Base-by-base conservation (phyloP, 805 yeast species). In the Tetrapisispora nanseiensis region DNA sequence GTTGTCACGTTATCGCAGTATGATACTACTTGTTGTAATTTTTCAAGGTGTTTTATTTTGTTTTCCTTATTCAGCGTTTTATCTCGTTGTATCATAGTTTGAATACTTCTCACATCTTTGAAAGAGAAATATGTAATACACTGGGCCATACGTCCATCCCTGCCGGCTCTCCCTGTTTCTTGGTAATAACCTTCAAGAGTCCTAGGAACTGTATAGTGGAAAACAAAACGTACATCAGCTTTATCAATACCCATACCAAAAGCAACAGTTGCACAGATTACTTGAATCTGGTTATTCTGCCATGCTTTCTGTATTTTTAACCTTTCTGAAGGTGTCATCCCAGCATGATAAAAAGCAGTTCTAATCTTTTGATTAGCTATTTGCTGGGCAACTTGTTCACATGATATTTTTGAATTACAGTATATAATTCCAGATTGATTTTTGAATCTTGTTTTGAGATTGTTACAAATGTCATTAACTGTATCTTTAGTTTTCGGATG, bases 221-320 rank as follows among this genome's bases (percentile, higher is more conserved):
- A 78, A 3, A 92, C 98, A 66, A 72, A 90, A 31, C 99, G 68
- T 11, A 92, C 98, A 62, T 92, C 95, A 0, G 97, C 86, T 60
- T 92, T 92, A 64, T 92, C 99, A 44, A 92, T 92, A 38, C 99
- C 99, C 98, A 92, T 92, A 21, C 99, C 99, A 69, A 92, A 92
- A 0, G 98, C 98, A 52, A 92, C 85, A 0, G 99, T 92, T 0
- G 99, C 99, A 66, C 97, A 92, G 11, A 92, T 87, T 1, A 89
- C 81, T 55, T 80, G 82, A 19, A 82, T 66, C 16, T 62, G 59
- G 40, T 82, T 82, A 2, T 65, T 59, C 59, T 92, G 98, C 99
- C 99, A 92, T 24, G 67, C 69, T 20, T 67, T 67, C 61, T 92
- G 98, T 11, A 86, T 77, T 4, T 62, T 50, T 15, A 76, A 63